Conservation (phyloP, 371 early-diverging fungal genomes). For the Chytridium lagenaria region DNA sequence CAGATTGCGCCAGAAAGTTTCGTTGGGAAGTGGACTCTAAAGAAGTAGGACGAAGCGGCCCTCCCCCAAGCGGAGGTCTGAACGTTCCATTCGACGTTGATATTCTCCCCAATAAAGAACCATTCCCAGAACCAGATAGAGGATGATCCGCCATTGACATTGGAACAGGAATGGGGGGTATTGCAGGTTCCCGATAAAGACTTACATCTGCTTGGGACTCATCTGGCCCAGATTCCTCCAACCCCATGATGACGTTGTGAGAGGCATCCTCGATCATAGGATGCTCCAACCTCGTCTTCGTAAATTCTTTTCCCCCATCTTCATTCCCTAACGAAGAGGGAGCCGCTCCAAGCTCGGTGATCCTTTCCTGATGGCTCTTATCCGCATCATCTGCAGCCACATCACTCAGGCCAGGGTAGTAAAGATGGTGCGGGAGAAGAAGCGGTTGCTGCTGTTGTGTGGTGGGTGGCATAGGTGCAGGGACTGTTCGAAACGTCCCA, state of each 20-base stretch:
- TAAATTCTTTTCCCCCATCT: neutral
- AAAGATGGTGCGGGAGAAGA: constrained; percentile 1
- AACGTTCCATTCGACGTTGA: too few relatives aligned
- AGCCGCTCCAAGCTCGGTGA: too few relatives aligned
- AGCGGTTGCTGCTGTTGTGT: neutral
- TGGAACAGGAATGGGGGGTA: neutral
- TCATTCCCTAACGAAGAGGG: too few relatives aligned
- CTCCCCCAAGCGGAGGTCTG: too few relatives aligned
- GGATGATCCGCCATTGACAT: too few relatives aligned
- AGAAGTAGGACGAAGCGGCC: too few relatives aligned
- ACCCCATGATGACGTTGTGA: neutral
- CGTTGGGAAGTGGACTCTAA: too few relatives aligned
- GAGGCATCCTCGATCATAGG: neutral
- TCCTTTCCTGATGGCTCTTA: neutral
- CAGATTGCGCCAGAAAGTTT: too few relatives aligned
- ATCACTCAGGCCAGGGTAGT: constrained; percentile 11
- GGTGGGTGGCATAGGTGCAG: neutral
- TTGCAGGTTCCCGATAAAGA: constrained; percentile 1
- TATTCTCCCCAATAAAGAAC: too few relatives aligned
- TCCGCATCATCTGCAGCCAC: neutral
- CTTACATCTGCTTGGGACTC: constrained; percentile 1
- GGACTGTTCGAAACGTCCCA: neutral
- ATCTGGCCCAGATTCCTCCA: neutral
- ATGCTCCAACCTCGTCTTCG: neutral
- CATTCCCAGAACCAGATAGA: too few relatives aligned